Conservation (phyloP, 169 alveolate species). For the Pseudocohnilembus persalinus region DNA sequence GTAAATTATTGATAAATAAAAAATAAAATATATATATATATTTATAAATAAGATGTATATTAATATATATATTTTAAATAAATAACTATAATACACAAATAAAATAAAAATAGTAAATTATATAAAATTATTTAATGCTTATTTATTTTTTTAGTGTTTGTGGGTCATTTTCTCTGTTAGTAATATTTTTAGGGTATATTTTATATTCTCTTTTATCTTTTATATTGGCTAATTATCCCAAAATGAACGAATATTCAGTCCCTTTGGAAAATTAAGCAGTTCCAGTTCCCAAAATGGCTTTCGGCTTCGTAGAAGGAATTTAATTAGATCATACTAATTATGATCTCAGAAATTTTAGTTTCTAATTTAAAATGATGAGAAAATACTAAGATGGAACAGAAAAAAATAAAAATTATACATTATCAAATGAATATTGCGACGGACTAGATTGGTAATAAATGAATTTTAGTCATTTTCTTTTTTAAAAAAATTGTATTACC, state of each 20-base stretch:
- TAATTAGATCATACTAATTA: slow-evolving; percentile 1
- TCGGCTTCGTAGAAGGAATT: slow-evolving; percentile 13
- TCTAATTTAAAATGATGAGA: not conserved
- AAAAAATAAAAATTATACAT: not conserved
- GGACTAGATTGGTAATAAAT: slow-evolving; percentile 19
- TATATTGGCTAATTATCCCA: slow-evolving; percentile 5
- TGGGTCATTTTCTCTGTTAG: slow-evolving; percentile 1
- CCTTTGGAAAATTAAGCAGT: slow-evolving; percentile 11
- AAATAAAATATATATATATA: too few species aligned
- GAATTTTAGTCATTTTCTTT: not conserved
- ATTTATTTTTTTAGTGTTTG: not conserved
- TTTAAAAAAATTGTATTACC: not conserved
- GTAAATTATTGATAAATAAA: too few species aligned
- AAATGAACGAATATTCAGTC: slow-evolving; percentile 7
- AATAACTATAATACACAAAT: too few species aligned
- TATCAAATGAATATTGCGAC: too few species aligned
- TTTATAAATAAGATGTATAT: too few species aligned
- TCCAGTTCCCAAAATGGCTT: slow-evolving; percentile 1
- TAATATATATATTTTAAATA: too few species aligned
- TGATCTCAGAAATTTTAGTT: not conserved
- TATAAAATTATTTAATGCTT: not conserved
- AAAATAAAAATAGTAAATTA: too few species aligned
- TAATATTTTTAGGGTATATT: slow-evolving; percentile 9
- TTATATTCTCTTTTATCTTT: not conserved
- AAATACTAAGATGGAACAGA: not conserved